Percentiles rank a stretch among this genome's conserved stretches.
Evolutionary conservation across 176 grass and related monocot genomes (phyloP).

Genomic region (Saccharum officinarum): DNA sequence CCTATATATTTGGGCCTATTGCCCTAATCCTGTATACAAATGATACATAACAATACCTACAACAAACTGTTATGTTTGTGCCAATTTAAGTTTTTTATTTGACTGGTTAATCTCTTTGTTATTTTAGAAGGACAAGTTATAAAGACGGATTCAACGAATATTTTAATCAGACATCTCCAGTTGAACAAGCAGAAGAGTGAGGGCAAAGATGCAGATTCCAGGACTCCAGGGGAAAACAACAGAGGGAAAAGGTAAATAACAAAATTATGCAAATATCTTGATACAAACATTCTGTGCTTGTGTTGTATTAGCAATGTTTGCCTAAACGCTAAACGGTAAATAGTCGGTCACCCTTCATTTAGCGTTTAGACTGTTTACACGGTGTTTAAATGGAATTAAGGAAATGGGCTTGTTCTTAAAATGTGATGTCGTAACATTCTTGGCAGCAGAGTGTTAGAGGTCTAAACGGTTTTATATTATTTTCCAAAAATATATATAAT

Average conservation of each 20-base stretch:
- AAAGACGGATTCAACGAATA: constrained; percentile 81
- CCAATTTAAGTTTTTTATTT: constrained; percentile 6
- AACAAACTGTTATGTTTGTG: constrained; percentile 5
- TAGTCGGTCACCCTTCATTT: no score
- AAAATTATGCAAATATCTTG: neutral
- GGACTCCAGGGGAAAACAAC: constrained; percentile 29
- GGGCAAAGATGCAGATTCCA: constrained; percentile 52
- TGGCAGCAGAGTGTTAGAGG: no score
- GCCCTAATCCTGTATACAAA: neutral
- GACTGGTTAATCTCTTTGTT: constrained; percentile 29
- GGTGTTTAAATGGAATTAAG: no score
- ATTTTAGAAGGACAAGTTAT: constrained; percentile 80
- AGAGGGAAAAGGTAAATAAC: constrained; percentile 74
- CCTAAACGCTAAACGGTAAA: no score
- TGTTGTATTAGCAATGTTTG: neutral
- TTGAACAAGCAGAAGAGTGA: constrained; percentile 80
- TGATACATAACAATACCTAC: neutral
- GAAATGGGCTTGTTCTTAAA: no score
- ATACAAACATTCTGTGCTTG: neutral
- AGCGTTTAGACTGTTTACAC: no score
- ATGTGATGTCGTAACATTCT: no score
- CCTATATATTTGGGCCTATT: neutral
- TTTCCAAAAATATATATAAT: no score
- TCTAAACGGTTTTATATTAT: no score
- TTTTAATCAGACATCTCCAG: constrained; percentile 97